Evolutionary conservation across 495 filamentous ascomycete species (phyloP), one percentile per base, ranked within the genome.

Genomic region (Penicillium arizonense): DNA sequence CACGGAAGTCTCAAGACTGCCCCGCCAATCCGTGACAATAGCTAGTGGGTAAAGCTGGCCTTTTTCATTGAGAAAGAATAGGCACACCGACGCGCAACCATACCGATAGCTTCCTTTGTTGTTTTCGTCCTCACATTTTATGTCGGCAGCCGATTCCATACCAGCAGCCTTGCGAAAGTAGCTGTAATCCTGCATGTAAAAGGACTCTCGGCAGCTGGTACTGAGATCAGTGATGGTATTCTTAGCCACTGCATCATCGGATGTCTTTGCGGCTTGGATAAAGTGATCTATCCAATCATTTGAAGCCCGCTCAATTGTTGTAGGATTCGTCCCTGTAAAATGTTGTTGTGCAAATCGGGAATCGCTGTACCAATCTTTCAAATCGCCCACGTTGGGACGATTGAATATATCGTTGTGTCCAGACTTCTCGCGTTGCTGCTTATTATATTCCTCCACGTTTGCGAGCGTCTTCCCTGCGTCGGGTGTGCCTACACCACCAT

Each of bases 291-390:
- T 63, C 67, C 64, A 69, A 1, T 49, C 35, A 11, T 53, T 12
- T 4, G 68, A 61, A 16, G 73, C 75, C 13, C 36, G 44, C 6
- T 50, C 58, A 46, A 79, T 76, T 12, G 77, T 78, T 10, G 68
- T 71, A 13, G 77, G 77, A 53, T 80, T 78, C 23, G 69, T 69
- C 6, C 77, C 77, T 21, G 75, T 79, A 53, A 80, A 73, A 18
- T 64, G 59, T 53, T 78, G 76, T 46, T 79, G 74, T n/a, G 74
- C 76, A 43, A 79, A 78, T 5, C 67, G 61, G n/a, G 66, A 66
- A 57, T 80, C 77, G 42, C 65, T 68, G 55, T 59, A 80, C 77
- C 77, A 80, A 59, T 80, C 76, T 14, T 63, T 46, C 21, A 70
- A 53, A 30, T 74, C 49, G 1, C 76, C 76, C 37, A 79, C 68